Conservation (phyloP, 208 protist genomes). For the Wallacemonas sp. region DNA sequence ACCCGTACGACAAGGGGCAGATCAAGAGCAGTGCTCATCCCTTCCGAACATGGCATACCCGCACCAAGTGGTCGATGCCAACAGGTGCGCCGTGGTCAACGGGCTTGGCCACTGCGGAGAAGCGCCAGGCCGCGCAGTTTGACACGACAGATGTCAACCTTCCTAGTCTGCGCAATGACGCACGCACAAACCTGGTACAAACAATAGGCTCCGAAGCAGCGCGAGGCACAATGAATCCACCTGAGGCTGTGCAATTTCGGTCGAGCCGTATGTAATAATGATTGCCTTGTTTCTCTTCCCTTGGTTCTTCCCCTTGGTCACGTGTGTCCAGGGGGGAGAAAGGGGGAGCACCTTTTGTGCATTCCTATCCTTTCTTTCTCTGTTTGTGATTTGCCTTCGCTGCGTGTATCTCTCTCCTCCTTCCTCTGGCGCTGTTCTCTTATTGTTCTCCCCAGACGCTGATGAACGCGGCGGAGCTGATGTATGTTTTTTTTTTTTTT, state of each 20-base stretch:
- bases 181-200: slow-evolving; percentile 58
- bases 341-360: neutral
- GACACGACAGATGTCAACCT: slow-evolving; percentile 60
- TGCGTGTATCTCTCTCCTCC: neutral
- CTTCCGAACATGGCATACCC: slow-evolving; percentile 89
- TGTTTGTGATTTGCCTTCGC: slow-evolving; percentile 7
- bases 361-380: neutral
- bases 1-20: slow-evolving; percentile 68
- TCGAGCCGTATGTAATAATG: slow-evolving; percentile 13
- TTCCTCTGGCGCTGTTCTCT: neutral
- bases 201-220: slow-evolving; percentile 82
- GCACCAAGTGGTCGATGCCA: slow-evolving; percentile 90
- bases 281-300: neutral
- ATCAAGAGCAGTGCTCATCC: slow-evolving; percentile 62
- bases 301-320: neutral
- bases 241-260: slow-evolving; percentile 32
- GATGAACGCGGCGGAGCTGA: neutral
- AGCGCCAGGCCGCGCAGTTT: slow-evolving; percentile 54
- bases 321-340: neutral
- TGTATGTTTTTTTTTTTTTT: neutral
- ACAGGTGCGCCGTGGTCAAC: slow-evolving; percentile 80
- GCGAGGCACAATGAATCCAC: slow-evolving; percentile 41
- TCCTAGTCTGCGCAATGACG: slow-evolving; percentile 59
- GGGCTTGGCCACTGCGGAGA: slow-evolving; percentile 77
- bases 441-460: neutral